A percentile compares a stretch with the other conserved stretches of the same genome.
Conservation (phyloP, 495 filamentous ascomycete species). For the Hyphodiscus hymeniophilus region DNA sequence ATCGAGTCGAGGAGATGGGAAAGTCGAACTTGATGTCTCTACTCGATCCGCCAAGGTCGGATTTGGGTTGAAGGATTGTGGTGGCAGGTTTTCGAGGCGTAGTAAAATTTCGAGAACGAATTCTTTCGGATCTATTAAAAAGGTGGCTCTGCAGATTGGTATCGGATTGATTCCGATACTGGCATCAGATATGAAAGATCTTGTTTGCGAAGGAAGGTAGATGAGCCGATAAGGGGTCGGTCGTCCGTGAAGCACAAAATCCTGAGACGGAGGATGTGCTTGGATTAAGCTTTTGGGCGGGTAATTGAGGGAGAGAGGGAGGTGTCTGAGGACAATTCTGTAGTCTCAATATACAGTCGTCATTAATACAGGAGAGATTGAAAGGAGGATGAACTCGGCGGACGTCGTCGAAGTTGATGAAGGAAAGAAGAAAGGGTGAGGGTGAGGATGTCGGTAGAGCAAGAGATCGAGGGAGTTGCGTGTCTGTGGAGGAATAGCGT, state of each 20-base stretch:
- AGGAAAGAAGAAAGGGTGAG: constrained; percentile 23
- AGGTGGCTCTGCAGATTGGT: neutral
- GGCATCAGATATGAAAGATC: neutral
- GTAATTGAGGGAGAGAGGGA: constrained; percentile 4
- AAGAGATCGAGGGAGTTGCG: constrained; percentile 16
- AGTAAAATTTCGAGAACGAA: constrained; percentile 6
- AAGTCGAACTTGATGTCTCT: neutral
- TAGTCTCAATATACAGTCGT: constrained; percentile 41
- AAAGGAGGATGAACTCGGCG: constrained; percentile 25
- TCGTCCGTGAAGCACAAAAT: constrained; percentile 20
- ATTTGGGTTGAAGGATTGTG: constrained; percentile 3
- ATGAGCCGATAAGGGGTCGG: constrained; percentile 21
- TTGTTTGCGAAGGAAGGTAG: constrained; percentile 10
- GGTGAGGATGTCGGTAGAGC: constrained; percentile 23
- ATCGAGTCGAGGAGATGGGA: constrained; percentile 1
- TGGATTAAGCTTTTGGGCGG: constrained; percentile 17
- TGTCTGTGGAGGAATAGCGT: constrained; percentile 16
- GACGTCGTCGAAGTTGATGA: constrained; percentile 18
- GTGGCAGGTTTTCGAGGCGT: neutral
- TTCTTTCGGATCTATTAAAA: constrained; percentile 16
- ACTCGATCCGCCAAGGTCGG: constrained; percentile 1
- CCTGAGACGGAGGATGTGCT: constrained; percentile 13
- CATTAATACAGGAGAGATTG: constrained; percentile 49
- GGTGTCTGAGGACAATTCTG: neutral
- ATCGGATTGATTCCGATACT: neutral